Evolutionary conservation across 176 grass and related monocot species (phyloP).

Genomic region (Eleusine coracana): DNA sequence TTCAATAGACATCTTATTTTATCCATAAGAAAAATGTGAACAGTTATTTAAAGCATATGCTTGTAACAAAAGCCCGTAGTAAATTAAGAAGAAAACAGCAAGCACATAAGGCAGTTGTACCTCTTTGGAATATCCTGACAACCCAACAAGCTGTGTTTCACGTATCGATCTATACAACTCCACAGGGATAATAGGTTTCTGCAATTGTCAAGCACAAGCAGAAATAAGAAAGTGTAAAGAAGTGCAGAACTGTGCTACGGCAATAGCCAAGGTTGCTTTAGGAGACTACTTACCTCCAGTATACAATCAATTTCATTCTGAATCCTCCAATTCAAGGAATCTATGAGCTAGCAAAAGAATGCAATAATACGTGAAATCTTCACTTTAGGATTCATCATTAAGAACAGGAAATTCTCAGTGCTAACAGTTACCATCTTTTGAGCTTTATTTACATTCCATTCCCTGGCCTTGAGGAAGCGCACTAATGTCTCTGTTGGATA

Average conservation of each 20-base stretch:
- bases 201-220: slow-evolving; percentile 43
- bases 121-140: slow-evolving; percentile 76
- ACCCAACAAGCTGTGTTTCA: slow-evolving; percentile 69
- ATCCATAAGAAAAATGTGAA: slow-evolving; percentile 21
- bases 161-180: slow-evolving; percentile 75
- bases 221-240: slow-evolving; percentile 29
- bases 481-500: slow-evolving; percentile 61
- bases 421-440: slow-evolving; percentile 61
- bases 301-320: slow-evolving; percentile 82
- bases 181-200: slow-evolving; percentile 77
- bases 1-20: not conserved
- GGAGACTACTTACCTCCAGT: slow-evolving; percentile 61
- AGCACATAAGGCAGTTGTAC: slow-evolving; percentile 41
- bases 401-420: not conserved
- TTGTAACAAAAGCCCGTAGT: not conserved
- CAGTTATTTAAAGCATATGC: not conserved
- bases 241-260: not conserved
- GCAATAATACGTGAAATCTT: slow-evolving; percentile 25
- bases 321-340: slow-evolving; percentile 94
- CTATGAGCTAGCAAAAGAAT: slow-evolving; percentile 63
- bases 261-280: slow-evolving; percentile 10
- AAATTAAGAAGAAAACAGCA: slow-evolving; percentile 16
- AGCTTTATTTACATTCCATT: slow-evolving; percentile 69
- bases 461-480: slow-evolving; percentile 84
- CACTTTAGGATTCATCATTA: slow-evolving; percentile 28